Percentiles rank a stretch among this genome's conserved stretches.
These are phyloP conservation scores for Bromus sterilis DNA, from an alignment of 176 grass and related monocot species.

Conservation along the genomic window DNA sequence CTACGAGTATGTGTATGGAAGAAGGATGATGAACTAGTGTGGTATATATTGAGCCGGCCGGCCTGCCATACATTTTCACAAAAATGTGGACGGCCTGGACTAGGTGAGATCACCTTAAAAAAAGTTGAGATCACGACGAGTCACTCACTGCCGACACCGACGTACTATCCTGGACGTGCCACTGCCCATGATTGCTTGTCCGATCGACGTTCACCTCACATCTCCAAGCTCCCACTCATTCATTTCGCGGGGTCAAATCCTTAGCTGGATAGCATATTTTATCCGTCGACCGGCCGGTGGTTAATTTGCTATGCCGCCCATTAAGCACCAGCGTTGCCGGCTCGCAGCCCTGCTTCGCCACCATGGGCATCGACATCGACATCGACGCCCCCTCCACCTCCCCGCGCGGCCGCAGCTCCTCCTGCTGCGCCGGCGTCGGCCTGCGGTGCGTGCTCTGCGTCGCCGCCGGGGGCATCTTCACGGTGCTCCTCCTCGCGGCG, in stretches of 20 bases:
- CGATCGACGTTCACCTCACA: neutral
- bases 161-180: neutral
- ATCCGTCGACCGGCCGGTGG: neutral
- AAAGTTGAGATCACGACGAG: too few species aligned
- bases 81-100: too few species aligned
- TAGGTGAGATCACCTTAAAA: too few species aligned
- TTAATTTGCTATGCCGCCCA: too few species aligned
- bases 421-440: neutral
- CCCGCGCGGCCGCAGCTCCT: neutral
- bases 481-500: slow-evolving; percentile 22
- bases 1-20: too few species aligned
- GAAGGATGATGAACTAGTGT: too few species aligned
- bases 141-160: too few species aligned
- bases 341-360: neutral
- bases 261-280: neutral
- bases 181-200: neutral
- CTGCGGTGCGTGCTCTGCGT: slow-evolving; percentile 32
- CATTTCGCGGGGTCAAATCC: neutral
- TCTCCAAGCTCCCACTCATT: neutral
- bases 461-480: slow-evolving; percentile 3
- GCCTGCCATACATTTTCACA: too few species aligned
- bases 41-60: too few species aligned
- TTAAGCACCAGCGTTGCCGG: neutral
- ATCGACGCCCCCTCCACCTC: neutral
- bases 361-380: neutral